Conservation (phyloP, 805 yeast genomes). For the Zygoascus flipseniorum region DNA sequence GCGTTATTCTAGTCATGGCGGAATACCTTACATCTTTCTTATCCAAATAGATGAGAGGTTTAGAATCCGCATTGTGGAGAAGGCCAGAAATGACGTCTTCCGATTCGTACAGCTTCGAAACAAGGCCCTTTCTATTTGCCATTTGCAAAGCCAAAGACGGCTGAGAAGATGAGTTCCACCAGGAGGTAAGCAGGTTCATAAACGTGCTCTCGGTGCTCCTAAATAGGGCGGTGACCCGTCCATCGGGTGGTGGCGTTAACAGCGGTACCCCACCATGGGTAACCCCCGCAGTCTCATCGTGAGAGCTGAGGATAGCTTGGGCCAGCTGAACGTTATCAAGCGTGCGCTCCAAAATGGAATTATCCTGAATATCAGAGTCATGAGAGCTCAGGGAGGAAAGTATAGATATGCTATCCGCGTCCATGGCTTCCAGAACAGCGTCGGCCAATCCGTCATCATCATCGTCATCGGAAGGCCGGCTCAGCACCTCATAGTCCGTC, state of each 20-base stretch:
- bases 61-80: not conserved
- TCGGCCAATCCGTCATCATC: conserved; percentile 5
- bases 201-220: not conserved
- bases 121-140: not conserved
- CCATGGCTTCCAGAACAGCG: not conserved
- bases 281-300: not conserved
- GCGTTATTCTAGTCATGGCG: not conserved
- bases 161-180: not conserved
- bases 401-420: not conserved
- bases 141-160: not conserved
- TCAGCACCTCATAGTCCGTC: conserved; percentile 9
- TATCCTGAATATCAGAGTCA: not conserved
- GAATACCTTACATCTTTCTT: not conserved
- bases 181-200: not conserved
- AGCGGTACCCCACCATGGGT: not conserved
- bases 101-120: not conserved
- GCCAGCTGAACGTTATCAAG: not conserved
- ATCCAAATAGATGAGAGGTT: not conserved
- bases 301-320: not conserved
- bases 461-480: conserved; percentile 12
- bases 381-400: not conserved
- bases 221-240: not conserved
- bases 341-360: not conserved
- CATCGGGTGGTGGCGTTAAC: not conserved
- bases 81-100: not conserved